A percentile compares a stretch with the other conserved stretches of the same genome.
These are phyloP conservation scores for Megacollybia marginata DNA, from an alignment of 768 basidiomycete genomes.

Conservation along the genomic window DNA sequence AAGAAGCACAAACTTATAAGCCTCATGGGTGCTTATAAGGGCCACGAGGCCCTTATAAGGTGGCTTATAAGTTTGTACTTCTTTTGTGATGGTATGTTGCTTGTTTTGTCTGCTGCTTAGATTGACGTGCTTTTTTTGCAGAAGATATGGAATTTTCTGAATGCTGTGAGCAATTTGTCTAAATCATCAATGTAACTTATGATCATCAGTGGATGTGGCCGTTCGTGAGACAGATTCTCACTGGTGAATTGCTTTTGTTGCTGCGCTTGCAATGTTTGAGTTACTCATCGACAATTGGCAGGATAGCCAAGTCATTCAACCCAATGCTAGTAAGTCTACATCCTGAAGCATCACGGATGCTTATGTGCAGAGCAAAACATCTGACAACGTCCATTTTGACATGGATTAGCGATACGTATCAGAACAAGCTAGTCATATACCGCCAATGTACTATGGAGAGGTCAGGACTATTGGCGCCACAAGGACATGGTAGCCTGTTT, in stretches of 20 bases:
- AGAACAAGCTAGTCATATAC: constrained; percentile 97
- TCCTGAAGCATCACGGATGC: neutral
- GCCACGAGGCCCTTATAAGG: no score
- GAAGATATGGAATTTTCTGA: constrained; percentile 98
- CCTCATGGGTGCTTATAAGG: no score
- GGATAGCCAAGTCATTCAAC: constrained; percentile 97
- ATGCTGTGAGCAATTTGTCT: constrained; percentile 52
- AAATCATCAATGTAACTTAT: constrained; percentile 2
- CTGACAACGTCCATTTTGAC: constrained; percentile 85
- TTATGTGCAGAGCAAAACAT: constrained; percentile 69
- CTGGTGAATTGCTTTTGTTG: constrained; percentile 83
- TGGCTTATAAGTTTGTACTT: no score
- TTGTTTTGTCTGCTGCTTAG: neutral
- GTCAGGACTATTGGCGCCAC: no score
- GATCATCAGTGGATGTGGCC: constrained; percentile 70
- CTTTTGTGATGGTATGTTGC: constrained; percentile 75
- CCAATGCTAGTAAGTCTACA: constrained; percentile 71
- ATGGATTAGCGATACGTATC: constrained; percentile 89
- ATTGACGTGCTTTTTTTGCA: constrained; percentile 26
- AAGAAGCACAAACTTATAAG: no score
- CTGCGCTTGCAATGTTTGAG: constrained; percentile 97
- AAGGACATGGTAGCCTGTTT: no score
- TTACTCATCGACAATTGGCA: constrained; percentile 92
- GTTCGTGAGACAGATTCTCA: constrained; percentile 68
- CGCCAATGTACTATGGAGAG: constrained; percentile 93